phyloP scores from a whole-genome alignment of 2,329 filamentous ascomycete genomes.

The Mollisiaceae sp. region DNA sequence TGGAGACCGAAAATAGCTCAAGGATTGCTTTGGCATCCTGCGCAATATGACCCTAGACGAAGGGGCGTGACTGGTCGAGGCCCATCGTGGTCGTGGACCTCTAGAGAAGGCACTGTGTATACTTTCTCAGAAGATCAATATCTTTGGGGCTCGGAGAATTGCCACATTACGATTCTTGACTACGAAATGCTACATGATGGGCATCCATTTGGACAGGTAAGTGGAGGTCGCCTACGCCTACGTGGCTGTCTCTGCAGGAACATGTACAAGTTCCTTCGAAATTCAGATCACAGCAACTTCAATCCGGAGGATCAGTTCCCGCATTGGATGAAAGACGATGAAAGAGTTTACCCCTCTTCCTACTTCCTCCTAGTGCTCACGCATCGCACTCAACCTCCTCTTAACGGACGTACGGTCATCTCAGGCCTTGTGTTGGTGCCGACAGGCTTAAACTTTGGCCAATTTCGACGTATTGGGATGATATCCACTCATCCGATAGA shows the following conservation, averaged over 20 bases:
- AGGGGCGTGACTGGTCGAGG: background rate
- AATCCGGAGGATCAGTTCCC: background rate
- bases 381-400: background rate
- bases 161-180: background rate
- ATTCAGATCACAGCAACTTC: too few relatives aligned
- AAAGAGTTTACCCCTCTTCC: background rate
- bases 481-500: background rate
- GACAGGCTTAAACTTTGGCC: conserved; percentile 1
- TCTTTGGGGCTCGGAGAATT: background rate
- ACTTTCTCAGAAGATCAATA: background rate
- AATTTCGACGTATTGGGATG: conserved; percentile 11
- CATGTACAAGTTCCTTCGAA: background rate
- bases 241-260: conserved; percentile 9
- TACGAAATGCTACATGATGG: conserved; percentile 1
- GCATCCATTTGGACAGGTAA: conserved; percentile 15
- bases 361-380: background rate
- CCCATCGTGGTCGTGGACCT: conserved; percentile 17
- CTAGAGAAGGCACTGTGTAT: conserved; percentile 1
- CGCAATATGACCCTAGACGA: background rate
- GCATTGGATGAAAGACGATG: background rate
- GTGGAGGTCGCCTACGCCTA: conserved; percentile 3
- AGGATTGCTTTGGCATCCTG: conserved; percentile 6
- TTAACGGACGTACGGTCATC: conserved; percentile 2
- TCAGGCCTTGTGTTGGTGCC: conserved; percentile 5
- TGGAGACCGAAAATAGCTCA: conserved; percentile 10